Evolutionary conservation across 2,329 filamentous ascomycete genomes (phyloP).

Genomic region (Neocucurbitaria cava): DNA sequence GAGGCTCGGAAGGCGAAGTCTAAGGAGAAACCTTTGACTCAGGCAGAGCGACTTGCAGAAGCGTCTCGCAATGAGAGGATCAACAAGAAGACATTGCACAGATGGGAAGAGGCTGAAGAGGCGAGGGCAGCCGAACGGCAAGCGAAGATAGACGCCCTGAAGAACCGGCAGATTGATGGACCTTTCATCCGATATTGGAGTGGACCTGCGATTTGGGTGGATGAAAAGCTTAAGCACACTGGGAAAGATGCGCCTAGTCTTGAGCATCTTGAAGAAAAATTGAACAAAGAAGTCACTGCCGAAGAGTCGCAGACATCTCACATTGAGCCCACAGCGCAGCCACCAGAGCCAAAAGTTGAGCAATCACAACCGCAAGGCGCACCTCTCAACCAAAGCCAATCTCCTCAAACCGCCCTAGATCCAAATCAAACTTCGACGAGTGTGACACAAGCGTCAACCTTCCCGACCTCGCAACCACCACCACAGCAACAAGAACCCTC

Average conservation of each 20-base stretch:
- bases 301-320: slow-evolving; percentile 11
- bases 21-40: slow-evolving; percentile 83
- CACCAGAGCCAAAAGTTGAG: slow-evolving; percentile 4
- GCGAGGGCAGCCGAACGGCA: slow-evolving; percentile 83
- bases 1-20: slow-evolving; percentile 71
- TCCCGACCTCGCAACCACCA: slow-evolving; percentile 22
- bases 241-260: slow-evolving; percentile 56
- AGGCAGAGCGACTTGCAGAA: slow-evolving; percentile 82
- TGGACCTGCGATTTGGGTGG: slow-evolving; percentile 82
- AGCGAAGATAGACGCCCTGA: slow-evolving; percentile 83
- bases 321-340: slow-evolving; percentile 8
- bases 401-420: slow-evolving; percentile 2
- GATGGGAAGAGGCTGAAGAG: slow-evolving; percentile 94
- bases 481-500: slow-evolving; percentile 22
- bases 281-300: slow-evolving; percentile 37
- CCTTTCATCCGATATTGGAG: slow-evolving; percentile 94
- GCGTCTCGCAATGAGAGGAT: slow-evolving; percentile 82
- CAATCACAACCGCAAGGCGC: background rate
- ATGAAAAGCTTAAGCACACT: slow-evolving; percentile 74
- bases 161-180: slow-evolving; percentile 84
- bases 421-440: slow-evolving; percentile 19
- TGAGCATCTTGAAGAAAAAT: slow-evolving; percentile 46
- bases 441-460: slow-evolving; percentile 15
- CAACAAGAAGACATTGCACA: slow-evolving; percentile 88
- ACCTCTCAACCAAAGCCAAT: slow-evolving; percentile 2